Evolutionary conservation across 352 stramenopile genomes (phyloP).

Genomic region (Thalassiosira hispida): DNA sequence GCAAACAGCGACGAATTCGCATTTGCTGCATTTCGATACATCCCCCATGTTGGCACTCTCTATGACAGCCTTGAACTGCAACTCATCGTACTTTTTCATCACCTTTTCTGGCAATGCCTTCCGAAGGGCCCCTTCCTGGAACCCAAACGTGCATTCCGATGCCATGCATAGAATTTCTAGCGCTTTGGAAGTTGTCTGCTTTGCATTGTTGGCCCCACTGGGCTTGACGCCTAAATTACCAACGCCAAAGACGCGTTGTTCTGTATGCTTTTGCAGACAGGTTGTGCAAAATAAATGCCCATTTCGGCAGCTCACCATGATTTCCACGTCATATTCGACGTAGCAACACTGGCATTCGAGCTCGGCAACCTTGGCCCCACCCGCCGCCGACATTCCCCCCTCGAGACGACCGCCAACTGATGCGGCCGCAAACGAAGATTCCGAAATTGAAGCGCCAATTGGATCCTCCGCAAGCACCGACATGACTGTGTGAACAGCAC

Average conservation of each 20-base stretch:
- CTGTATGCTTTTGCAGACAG: constrained; percentile 69
- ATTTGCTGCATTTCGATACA: constrained; percentile 47
- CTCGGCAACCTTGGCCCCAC: constrained; percentile 12
- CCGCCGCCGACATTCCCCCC: no score
- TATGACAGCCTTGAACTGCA: constrained; percentile 60
- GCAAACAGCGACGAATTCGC: constrained; percentile 35
- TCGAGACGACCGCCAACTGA: constrained; percentile 16
- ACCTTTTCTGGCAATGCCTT: constrained; percentile 65
- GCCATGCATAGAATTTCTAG: constrained; percentile 75
- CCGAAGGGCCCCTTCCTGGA: constrained; percentile 61
- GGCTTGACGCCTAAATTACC: constrained; percentile 69
- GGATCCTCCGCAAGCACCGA: constrained; percentile 39
- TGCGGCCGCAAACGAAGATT: constrained; percentile 34
- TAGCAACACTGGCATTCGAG: constrained; percentile 81
- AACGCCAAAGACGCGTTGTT: constrained; percentile 72
- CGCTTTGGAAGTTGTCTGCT: constrained; percentile 42
- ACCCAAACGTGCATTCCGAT: constrained; percentile 63
- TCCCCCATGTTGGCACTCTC: constrained; percentile 59
- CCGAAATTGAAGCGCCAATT: constrained; percentile 2
- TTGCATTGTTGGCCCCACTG: neutral
- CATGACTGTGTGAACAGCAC: constrained; percentile 33
- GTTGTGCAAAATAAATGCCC: constrained; percentile 82
- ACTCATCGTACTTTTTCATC: constrained; percentile 79
- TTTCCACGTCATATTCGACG: constrained; percentile 66
- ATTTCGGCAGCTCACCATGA: constrained; percentile 69